Evolutionary conservation across 75 land plant genomes (phyloP).

Genomic region (Adiantum capillusveneris): DNA sequence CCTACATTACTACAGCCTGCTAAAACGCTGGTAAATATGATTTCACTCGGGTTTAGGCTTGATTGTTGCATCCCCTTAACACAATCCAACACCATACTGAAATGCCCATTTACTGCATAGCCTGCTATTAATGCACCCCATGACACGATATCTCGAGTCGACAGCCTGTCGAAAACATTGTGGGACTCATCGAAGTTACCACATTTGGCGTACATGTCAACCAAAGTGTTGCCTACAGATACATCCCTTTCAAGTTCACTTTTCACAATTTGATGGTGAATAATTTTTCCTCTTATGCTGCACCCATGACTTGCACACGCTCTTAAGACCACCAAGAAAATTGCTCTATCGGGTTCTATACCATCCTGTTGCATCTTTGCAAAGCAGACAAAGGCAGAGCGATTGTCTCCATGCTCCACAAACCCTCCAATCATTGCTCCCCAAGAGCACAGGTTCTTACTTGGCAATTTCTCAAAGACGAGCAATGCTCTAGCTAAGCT

Average conservation of each 20-base stretch:
- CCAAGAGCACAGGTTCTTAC: conserved; percentile 52
- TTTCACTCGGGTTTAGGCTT: conserved; percentile 44
- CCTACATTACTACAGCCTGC: conserved; percentile 55
- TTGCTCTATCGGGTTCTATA: conserved; percentile 10
- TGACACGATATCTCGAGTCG: no score
- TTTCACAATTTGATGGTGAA: not conserved
- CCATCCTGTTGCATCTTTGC: conserved; percentile 24
- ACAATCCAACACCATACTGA: not conserved
- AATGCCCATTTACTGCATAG: not conserved
- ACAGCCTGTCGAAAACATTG: not conserved
- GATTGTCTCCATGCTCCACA: conserved; percentile 25
- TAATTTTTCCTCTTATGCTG: not conserved
- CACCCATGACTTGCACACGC: conserved; percentile 6
- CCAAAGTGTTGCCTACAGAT: not conserved
- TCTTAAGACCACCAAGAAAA: conserved; percentile 6
- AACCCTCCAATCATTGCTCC: conserved; percentile 59
- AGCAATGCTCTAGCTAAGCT: conserved; percentile 30
- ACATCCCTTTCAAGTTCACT: not conserved
- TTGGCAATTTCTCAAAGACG: conserved; percentile 50
- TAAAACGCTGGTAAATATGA: conserved; percentile 42
- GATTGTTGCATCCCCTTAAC: conserved; percentile 40
- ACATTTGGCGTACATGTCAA: no score
- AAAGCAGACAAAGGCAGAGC: conserved; percentile 39
- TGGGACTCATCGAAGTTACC: not conserved
- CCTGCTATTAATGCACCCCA: no score